A percentile compares a stretch with the other conserved stretches of the same genome.
These are phyloP conservation scores for Hypomyces rosellus DNA, from an alignment of 2,329 filamentous ascomycete genomes.

Conservation along the genomic window DNA sequence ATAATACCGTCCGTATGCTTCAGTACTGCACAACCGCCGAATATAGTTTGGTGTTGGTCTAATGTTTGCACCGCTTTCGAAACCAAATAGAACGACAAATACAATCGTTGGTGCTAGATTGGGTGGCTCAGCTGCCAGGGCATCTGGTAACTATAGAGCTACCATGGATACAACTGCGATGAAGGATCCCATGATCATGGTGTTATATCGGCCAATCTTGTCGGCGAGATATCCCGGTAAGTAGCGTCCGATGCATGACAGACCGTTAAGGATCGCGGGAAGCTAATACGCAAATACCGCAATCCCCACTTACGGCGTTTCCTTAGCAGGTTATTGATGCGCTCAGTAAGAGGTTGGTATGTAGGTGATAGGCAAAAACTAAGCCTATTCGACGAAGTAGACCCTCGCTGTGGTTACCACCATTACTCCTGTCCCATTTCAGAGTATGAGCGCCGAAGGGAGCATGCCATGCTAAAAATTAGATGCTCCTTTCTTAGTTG, in stretches of 20 bases:
- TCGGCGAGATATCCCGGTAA: slow-evolving; percentile 73
- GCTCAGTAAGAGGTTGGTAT: slow-evolving; percentile 63
- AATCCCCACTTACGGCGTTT: slow-evolving; percentile 14
- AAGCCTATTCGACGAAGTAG: slow-evolving; percentile 59
- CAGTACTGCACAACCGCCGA: slow-evolving; percentile 69
- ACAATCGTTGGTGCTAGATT: slow-evolving; percentile 54
- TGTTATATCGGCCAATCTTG: slow-evolving; percentile 72
- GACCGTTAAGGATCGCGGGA: slow-evolving; percentile 74
- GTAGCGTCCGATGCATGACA: slow-evolving; percentile 69
- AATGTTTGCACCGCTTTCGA: slow-evolving; percentile 73
- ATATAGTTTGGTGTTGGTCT: slow-evolving; percentile 73
- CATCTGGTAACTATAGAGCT: slow-evolving; percentile 64
- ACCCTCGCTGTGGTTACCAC: neutral
- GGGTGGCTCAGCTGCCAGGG: slow-evolving; percentile 20
- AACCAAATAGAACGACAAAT: slow-evolving; percentile 69
- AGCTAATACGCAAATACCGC: slow-evolving; percentile 51
- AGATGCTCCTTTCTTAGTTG: slow-evolving; percentile 19
- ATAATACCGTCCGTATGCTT: slow-evolving; percentile 70
- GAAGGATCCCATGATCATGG: slow-evolving; percentile 62
- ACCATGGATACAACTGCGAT: slow-evolving; percentile 50
- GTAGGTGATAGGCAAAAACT: slow-evolving; percentile 71
- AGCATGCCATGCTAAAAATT: neutral
- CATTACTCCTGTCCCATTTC: slow-evolving; percentile 1
- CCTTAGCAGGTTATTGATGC: slow-evolving; percentile 11
- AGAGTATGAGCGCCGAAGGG: slow-evolving; percentile 23